Conservation (phyloP, 1,284 basidiomycete genomes). For the Amylostereum areolatum region DNA sequence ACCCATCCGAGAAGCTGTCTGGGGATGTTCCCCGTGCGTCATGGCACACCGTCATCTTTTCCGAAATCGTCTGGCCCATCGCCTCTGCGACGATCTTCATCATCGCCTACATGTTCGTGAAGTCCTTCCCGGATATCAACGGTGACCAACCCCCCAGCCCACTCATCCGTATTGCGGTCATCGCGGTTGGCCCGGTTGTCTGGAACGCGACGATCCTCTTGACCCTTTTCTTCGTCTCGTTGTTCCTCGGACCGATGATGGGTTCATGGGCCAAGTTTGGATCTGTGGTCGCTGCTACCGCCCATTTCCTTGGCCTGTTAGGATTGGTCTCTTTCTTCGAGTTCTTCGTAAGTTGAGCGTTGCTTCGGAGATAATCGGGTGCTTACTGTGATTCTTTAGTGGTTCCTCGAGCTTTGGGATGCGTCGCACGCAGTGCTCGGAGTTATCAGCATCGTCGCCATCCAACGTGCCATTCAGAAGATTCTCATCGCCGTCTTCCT, state of each 20-base stretch:
- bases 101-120: conserved; percentile 87
- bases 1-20: conserved; percentile 93
- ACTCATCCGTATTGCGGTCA: conserved; percentile 87
- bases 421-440: conserved; percentile 90
- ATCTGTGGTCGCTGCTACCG: conserved; percentile 84
- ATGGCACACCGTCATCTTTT: conserved; percentile 81
- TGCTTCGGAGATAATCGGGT: neutral
- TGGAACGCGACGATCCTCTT: conserved; percentile 93
- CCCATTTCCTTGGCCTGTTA: conserved; percentile 74
- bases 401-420: conserved; percentile 98
- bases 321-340: conserved; percentile 90
- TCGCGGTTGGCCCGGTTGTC: conserved; percentile 90
- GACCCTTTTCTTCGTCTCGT: conserved; percentile 82
- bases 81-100: conserved; percentile 75
- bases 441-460: conserved; percentile 77
- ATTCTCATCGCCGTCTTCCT: conserved; percentile 90
- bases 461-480: conserved; percentile 91
- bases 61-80: conserved; percentile 84
- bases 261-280: conserved; percentile 84
- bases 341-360: conserved; percentile 72
- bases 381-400: conserved; percentile 40
- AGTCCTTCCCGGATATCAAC: conserved; percentile 73
- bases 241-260: conserved; percentile 90
- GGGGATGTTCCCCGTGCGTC: conserved; percentile 87
- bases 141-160: conserved; percentile 64